phyloP scores from a whole-genome alignment of 2,329 filamentous ascomycete species.

The Diatrype stigma region DNA sequence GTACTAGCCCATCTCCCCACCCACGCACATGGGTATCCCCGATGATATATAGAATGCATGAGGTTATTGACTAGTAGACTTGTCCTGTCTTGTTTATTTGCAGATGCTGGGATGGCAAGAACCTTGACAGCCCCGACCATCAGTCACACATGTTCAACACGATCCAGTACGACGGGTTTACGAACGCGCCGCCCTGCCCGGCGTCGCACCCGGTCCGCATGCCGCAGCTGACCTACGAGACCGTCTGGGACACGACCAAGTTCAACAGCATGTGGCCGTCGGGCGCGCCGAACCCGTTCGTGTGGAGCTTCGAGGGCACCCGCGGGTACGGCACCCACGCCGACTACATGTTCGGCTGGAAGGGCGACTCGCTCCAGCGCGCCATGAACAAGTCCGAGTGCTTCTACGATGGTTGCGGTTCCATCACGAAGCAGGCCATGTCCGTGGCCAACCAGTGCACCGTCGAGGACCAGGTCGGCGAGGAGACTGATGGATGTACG shows the following conservation, averaged over 20 bases:
- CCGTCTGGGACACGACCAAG: slow-evolving; percentile 40
- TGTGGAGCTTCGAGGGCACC: slow-evolving; percentile 28
- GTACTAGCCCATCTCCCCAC: slow-evolving; percentile 6
- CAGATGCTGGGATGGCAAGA: slow-evolving; percentile 19
- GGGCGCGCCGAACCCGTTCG: slow-evolving; percentile 28
- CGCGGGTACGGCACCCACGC: slow-evolving; percentile 33
- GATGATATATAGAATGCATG: too few relatives aligned
- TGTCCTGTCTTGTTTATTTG: neutral
- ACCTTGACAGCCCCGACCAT: slow-evolving; percentile 18
- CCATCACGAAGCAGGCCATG: slow-evolving; percentile 29
- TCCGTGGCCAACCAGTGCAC: slow-evolving; percentile 26
- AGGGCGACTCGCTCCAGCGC: slow-evolving; percentile 28
- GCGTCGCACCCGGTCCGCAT: slow-evolving; percentile 29
- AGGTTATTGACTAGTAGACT: too few relatives aligned
- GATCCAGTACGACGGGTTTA: slow-evolving; percentile 15
- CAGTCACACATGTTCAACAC: slow-evolving; percentile 22
- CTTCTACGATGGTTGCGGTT: slow-evolving; percentile 33
- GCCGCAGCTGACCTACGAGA: slow-evolving; percentile 39
- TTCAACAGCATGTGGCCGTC: slow-evolving; percentile 36
- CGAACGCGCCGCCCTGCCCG: slow-evolving; percentile 24
- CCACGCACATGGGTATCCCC: too few relatives aligned
- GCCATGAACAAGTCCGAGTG: slow-evolving; percentile 37
- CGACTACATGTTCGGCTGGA: slow-evolving; percentile 34
- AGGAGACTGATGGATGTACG: slow-evolving; percentile 29
- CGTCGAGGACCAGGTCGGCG: slow-evolving; percentile 25